Base-by-base conservation (phyloP, 192 early-diverging fungal genomes). In the Dimargaris xerosporica region DNA sequence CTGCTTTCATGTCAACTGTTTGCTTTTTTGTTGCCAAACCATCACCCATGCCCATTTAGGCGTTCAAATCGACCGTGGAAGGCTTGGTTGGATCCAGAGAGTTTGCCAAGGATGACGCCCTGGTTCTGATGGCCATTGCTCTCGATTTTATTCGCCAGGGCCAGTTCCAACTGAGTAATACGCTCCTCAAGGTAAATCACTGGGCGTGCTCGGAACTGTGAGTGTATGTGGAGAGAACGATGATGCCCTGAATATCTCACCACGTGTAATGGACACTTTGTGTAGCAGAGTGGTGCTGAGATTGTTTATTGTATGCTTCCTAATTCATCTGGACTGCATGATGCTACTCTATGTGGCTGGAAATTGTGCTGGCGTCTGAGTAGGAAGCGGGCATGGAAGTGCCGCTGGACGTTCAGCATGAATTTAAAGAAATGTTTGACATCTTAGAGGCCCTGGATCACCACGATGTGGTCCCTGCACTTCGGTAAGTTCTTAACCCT, bases 141-240 rank as follows among this genome's bases (percentile, higher is more conserved):
- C 63, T 76, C 56, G 91, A 94, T 62, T 89, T 94, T 65, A 80
- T 96, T 50, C 79, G 89, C 16, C 82, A 91, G 70, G 94, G 94
- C 19, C 80, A 87, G 46, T 96, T 96, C 73, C 84, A 82, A 34
- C 65, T 94, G 26, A 89, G 85, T 3, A 73, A 84, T 16, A 66
- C 45, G 30, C 73, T 72, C 30, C 54, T 44, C 7, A 39, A 39
- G 2, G 34, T 39, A 39, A 39, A 7, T 39, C 34, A 7, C 2
- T 39, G 34, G 34, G 7, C 34, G 34, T 39, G 34, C 2, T 7
- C 34, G 34, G 34, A 39, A 39, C 3, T 7, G 34, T 39, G 34
- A 7, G 34, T 39, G 34, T 39, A 39, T 39, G 34, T 7, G 2
- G 7, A 39, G 7, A 7, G 34, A 39, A 39, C n/a, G n/a, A 39